Evolutionary conservation across 352 stramenopile genomes (phyloP), one percentile per base, ranked within the genome.

Genomic region (Blastocystis sp.): DNA sequence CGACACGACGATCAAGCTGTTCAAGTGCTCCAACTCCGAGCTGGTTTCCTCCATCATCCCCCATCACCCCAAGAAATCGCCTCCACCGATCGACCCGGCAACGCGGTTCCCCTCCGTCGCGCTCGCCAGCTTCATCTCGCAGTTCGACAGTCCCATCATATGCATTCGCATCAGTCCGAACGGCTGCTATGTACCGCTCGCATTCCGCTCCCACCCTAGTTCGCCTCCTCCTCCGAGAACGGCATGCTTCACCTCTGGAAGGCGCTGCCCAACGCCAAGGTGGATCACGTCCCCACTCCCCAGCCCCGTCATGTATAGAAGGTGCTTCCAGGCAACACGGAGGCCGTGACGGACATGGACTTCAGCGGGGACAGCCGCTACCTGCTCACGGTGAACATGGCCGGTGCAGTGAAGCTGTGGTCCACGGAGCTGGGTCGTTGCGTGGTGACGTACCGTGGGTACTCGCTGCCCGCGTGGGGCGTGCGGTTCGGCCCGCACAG

Each of bases 141-240:
- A 81, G 52, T 81, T 81, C 60, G 71, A 81, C 53, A 62, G 40
- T 11, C 48, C 64, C 48, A 81, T 81, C 45, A 81, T 81, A 21
- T 65, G 71, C 14, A 81, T 81, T 53, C 60, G 52, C 43, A 65
- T 81, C 53, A 81, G 71, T 81, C 11, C 53, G 38, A 40, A 81
- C 28, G 71, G 71, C 1, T 62, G 28, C 45, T 62, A 21, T 21
- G 71, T 81, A 41, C 40, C 34, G 34, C 48, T 38, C 23, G 19
- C 43, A 11, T 19, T 19, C 43, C 48, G 2, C 19, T 41, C 2
- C 38, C 66, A 7, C 14, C 10, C 2, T 65, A 81, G 71, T 48
- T 81, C 60, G 71, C 71, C 48, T 62, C 40, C 11, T 65, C 71
- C 53, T 62, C 71, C 17, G 71, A 81, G 28, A 81, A 81, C 60